These are phyloP conservation scores for Citeromyces nyonsensis DNA, from an alignment of 805 yeast genomes.

Conservation along the genomic window DNA sequence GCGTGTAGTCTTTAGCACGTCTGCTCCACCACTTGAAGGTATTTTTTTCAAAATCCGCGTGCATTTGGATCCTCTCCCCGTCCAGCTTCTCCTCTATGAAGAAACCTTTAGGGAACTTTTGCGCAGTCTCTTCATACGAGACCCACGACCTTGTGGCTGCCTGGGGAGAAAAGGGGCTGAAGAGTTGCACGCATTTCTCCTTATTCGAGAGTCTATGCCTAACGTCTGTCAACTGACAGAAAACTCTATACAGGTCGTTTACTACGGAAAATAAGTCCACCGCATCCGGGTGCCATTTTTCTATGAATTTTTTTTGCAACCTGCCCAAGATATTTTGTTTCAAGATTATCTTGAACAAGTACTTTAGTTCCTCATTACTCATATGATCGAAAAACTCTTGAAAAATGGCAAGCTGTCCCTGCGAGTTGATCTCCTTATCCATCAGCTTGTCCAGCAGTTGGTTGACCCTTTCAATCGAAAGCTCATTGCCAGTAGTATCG, in stretches of 20 bases:
- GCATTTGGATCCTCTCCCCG: conserved; percentile 81
- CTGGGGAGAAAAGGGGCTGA: conserved; percentile 63
- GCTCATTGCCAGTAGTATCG: conserved; percentile 11
- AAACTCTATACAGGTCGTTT: conserved; percentile 42
- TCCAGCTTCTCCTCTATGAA: conserved; percentile 84
- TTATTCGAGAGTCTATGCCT: conserved; percentile 20
- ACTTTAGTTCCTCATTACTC: conserved; percentile 48
- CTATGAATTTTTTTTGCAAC: conserved; percentile 41
- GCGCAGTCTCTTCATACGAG: conserved; percentile 34
- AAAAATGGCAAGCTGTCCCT: conserved; percentile 24
- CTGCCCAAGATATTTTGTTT: conserved; percentile 44
- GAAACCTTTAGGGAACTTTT: conserved; percentile 30
- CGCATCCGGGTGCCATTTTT: conserved; percentile 72
- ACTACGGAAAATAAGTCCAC: conserved; percentile 47
- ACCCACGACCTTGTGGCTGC: conserved; percentile 40
- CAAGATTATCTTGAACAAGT: conserved; percentile 53
- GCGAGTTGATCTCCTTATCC: conserved; percentile 5
- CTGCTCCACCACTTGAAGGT: conserved; percentile 42
- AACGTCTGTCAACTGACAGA: conserved; percentile 41
- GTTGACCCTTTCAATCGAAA: conserved; percentile 35
- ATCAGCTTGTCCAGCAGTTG: conserved; percentile 27
- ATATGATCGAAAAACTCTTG: conserved; percentile 32
- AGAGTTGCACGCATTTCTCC: conserved; percentile 24
- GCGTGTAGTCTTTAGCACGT: conserved; percentile 58
- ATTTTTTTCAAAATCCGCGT: conserved; percentile 28